Conservation (phyloP, 2,329 filamentous ascomycete genomes). For the Neonectria coccinea region DNA sequence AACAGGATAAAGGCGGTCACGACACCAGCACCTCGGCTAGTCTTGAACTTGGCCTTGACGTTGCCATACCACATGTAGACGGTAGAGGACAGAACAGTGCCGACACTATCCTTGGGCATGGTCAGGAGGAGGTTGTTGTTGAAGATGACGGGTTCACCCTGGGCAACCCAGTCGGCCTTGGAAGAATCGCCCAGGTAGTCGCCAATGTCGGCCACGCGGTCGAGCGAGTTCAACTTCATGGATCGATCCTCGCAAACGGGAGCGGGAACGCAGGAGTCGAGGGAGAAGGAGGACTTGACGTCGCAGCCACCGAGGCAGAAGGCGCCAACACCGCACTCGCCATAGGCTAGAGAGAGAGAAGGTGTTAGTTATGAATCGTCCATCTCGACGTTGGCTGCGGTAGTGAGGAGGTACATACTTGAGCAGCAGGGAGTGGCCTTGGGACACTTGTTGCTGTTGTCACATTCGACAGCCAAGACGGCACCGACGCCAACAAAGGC, state of each 20-base stretch:
- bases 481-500: slow-evolving; percentile 50
- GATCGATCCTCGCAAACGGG: slow-evolving; percentile 82
- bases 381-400: background rate
- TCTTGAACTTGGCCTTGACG: slow-evolving; percentile 86
- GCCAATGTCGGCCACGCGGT: slow-evolving; percentile 75
- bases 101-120: slow-evolving; percentile 87
- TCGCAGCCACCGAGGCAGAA: slow-evolving; percentile 98
- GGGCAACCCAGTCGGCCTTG: slow-evolving; percentile 87
- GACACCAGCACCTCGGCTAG: slow-evolving; percentile 85
- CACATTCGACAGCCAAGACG: slow-evolving; percentile 62
- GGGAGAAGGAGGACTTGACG: slow-evolving; percentile 81
- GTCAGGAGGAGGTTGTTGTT: slow-evolving; percentile 82
- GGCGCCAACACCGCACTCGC: slow-evolving; percentile 90
- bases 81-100: slow-evolving; percentile 86
- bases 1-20: slow-evolving; percentile 98
- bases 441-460: slow-evolving; percentile 70
- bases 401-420: slow-evolving; percentile 65
- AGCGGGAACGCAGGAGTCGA: slow-evolving; percentile 86
- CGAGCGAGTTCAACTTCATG: slow-evolving; percentile 79
- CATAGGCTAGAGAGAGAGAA: slow-evolving; percentile 74
- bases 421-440: slow-evolving; percentile 81
- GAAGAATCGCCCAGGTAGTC: slow-evolving; percentile 88
- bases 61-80: slow-evolving; percentile 98
- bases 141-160: slow-evolving; percentile 78
- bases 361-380: background rate